phyloP scores from a whole-genome alignment of 179 eudicot genomes.

The Carnegiea gigantea region DNA sequence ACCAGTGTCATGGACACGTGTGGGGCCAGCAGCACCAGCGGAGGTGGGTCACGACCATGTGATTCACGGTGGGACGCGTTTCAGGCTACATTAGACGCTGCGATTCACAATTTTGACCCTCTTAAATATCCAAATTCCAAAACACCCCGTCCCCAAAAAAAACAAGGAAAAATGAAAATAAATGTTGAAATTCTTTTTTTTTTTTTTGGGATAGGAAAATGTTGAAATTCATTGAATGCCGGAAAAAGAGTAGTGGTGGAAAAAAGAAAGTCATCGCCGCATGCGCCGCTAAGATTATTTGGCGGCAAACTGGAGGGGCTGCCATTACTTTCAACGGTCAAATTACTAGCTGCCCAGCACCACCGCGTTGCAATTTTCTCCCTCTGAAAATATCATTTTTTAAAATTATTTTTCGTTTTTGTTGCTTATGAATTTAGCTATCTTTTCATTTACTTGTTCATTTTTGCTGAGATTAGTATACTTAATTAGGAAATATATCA shows the following conservation, averaged over 20 bases:
- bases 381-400: background rate
- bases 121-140: background rate
- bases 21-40: conserved; percentile 17
- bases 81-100: background rate
- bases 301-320: background rate
- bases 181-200: background rate
- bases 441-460: background rate
- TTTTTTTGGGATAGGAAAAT: too few relatives aligned
- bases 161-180: background rate
- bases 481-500: too few relatives aligned
- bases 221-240: background rate
- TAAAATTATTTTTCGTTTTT: background rate
- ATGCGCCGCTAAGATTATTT: background rate
- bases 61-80: background rate
- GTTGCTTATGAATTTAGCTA: background rate
- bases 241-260: background rate
- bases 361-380: background rate
- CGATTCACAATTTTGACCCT: background rate
- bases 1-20: background rate
- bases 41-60: conserved; percentile 16
- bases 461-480: too few relatives aligned
- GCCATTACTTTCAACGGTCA: conserved; percentile 8
- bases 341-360: conserved; percentile 14
- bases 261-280: background rate
- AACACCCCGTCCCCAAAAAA: background rate